These are phyloP conservation scores for Leishmania martiniquensis DNA, from an alignment of 208 protist species.

Conservation along the genomic window DNA sequence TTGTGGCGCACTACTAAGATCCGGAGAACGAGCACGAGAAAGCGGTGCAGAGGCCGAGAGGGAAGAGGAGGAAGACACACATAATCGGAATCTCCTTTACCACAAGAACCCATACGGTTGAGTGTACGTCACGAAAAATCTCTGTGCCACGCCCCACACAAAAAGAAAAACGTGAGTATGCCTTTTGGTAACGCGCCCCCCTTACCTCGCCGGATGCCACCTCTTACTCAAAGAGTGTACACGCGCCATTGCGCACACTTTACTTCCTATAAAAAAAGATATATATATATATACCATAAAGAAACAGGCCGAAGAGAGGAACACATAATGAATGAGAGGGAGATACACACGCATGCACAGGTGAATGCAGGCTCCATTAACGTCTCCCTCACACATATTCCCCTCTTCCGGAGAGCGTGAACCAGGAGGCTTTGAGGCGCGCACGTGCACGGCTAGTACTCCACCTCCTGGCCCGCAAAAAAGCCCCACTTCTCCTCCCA, in stretches of 20 bases:
- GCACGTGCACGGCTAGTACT: constrained; percentile 64
- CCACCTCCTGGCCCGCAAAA: constrained; percentile 90
- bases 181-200: background rate
- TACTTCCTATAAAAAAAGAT: constrained; percentile 16
- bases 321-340: background rate
- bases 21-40: constrained; percentile 4
- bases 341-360: background rate
- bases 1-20: constrained; percentile 3
- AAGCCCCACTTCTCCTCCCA: constrained; percentile 95
- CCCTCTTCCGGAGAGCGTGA: background rate
- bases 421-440: background rate
- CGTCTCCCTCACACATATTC: background rate
- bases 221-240: background rate
- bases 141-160: background rate
- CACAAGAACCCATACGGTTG: background rate
- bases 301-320: background rate
- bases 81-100: background rate
- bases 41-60: background rate
- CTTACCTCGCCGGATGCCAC: background rate
- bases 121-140: background rate
- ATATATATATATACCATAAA: constrained; percentile 13
- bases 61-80: background rate
- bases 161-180: background rate
- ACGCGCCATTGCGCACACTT: constrained; percentile 2
- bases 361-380: background rate